Evolutionary conservation across 2,329 filamentous ascomycete species (phyloP).

Genomic region (Cladophialophora bantiana): DNA sequence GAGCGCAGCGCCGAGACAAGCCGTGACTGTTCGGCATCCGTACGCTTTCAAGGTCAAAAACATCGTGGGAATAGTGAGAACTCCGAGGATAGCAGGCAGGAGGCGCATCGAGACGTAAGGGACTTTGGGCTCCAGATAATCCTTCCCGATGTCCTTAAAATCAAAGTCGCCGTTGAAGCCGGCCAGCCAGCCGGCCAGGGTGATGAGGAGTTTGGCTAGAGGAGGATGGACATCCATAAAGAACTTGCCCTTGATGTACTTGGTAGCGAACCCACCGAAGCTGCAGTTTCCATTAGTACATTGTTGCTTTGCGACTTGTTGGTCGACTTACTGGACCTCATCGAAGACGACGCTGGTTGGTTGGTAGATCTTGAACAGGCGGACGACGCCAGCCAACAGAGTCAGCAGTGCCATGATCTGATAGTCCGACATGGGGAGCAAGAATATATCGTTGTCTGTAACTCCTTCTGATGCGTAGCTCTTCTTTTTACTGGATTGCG

Average conservation of each 20-base stretch:
- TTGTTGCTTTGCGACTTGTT: neutral
- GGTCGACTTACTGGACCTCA: constrained; percentile 86
- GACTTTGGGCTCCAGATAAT: constrained; percentile 92
- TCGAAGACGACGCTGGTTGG: constrained; percentile 97
- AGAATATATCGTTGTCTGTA: constrained; percentile 88
- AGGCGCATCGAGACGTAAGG: constrained; percentile 98
- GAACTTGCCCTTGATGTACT: constrained; percentile 99
- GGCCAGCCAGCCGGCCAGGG: constrained; percentile 90
- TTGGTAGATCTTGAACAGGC: constrained; percentile 94
- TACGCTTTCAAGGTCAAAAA: constrained; percentile 92
- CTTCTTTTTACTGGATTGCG: constrained; percentile 41
- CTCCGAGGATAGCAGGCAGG: constrained; percentile 86
- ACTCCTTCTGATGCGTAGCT: constrained; percentile 63
- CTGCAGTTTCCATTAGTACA: constrained; percentile 56
- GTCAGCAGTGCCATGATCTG: constrained; percentile 76
- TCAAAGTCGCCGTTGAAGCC: constrained; percentile 96
- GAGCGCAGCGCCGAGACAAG: constrained; percentile 80
- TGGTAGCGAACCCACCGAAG: constrained; percentile 96
- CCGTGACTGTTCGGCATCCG: constrained; percentile 86
- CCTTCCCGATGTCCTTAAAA: constrained; percentile 99
- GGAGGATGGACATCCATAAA: constrained; percentile 99
- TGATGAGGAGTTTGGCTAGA: constrained; percentile 94
- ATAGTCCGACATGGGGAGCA: constrained; percentile 84
- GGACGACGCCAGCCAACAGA: constrained; percentile 76
- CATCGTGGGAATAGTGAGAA: constrained; percentile 87